phyloP scores from a whole-genome alignment of 1,284 basidiomycete species.

The Malassezia pachydermatis region DNA sequence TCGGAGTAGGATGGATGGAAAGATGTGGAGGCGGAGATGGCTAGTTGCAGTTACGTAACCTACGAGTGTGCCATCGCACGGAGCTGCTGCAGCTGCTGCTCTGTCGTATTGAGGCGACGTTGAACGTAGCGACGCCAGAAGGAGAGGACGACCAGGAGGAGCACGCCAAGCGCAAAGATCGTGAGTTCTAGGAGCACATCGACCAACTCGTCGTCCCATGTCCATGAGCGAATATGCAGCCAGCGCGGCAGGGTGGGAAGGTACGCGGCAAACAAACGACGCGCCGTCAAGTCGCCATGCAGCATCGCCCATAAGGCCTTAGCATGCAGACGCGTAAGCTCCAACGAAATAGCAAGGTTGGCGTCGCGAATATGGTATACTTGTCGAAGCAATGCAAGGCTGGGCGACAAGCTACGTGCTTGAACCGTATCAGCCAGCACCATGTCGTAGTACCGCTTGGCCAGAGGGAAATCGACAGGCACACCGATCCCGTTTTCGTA shows the following conservation, averaged over 20 bases:
- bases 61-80: conserved; percentile 2
- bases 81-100: not conserved
- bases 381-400: too few relatives aligned
- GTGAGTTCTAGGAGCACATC: conserved; percentile 1
- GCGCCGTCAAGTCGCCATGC: conserved; percentile 7
- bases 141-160: not conserved
- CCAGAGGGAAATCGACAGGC: conserved; percentile 72
- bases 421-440: too few relatives aligned
- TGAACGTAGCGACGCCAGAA: not conserved
- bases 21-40: not conserved
- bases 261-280: conserved; percentile 4
- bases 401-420: conserved; percentile 67
- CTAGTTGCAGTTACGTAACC: not conserved
- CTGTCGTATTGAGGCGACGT: not conserved
- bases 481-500: conserved; percentile 88
- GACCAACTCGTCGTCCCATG: not conserved
- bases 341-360: conserved; percentile 50
- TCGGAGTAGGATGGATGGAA: too few relatives aligned
- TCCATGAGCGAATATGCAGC: not conserved
- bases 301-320: conserved; percentile 62
- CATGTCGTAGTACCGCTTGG: conserved; percentile 88
- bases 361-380: conserved; percentile 77
- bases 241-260: not conserved
- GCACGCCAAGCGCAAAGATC: conserved; percentile 1
- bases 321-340: conserved; percentile 66